These are phyloP conservation scores for Leishmania martiniquensis DNA, from an alignment of 208 protist species.

Conservation along the genomic window DNA sequence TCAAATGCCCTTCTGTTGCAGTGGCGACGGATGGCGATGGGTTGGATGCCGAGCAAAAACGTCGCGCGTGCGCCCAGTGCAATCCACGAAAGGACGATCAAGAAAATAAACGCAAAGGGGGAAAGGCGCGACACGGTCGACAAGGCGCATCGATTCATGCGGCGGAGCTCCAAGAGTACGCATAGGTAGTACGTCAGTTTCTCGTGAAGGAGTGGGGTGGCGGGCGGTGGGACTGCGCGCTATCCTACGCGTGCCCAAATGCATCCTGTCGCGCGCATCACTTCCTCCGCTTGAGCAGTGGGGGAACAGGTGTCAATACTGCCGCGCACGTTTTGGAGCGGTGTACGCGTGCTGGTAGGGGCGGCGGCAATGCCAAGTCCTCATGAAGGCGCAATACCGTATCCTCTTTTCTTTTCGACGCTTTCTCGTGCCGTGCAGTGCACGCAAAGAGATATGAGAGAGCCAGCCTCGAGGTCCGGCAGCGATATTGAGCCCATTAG, in stretches of 20 bases:
- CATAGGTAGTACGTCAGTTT: background rate
- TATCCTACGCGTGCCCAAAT: background rate
- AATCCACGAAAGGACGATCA: background rate
- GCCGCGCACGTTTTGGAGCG: background rate
- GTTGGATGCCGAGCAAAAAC: background rate
- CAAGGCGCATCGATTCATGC: background rate
- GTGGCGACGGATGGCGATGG: background rate
- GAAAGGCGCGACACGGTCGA: background rate
- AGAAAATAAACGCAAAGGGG: background rate
- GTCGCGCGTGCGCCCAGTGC: background rate
- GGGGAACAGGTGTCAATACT: background rate
- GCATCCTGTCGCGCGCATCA: background rate
- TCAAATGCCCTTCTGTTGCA: background rate
- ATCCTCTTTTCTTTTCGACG: background rate
- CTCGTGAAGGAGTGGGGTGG: background rate
- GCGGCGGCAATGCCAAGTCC: background rate
- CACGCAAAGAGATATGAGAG: background rate
- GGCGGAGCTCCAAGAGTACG: background rate
- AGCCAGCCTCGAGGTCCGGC: background rate
- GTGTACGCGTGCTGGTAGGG: background rate
- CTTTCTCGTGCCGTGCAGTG: background rate
- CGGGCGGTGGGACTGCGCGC: no score
- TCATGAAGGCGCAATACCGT: background rate
- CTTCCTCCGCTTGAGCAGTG: background rate
- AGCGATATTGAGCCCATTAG: background rate